These are phyloP conservation scores for Cubamyces sp. DNA, from an alignment of 768 basidiomycete genomes.

Conservation along the genomic window DNA sequence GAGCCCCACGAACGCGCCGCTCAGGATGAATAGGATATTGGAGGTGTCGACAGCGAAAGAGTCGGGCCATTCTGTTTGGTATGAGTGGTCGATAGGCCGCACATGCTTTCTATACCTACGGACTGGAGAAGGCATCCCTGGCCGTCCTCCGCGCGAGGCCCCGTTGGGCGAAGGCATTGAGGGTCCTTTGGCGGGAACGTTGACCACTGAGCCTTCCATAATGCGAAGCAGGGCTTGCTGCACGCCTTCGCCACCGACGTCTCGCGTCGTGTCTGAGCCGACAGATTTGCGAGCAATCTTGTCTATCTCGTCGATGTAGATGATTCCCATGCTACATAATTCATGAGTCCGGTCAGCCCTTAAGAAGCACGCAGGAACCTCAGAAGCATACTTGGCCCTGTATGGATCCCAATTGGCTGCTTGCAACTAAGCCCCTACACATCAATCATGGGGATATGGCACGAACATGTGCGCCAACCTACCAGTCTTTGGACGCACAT, in stretches of 20 bases:
- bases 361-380: constrained; percentile 11
- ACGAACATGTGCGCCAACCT: constrained; percentile 27
- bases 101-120: constrained; percentile 20
- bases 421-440: constrained; percentile 60
- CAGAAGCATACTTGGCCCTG: constrained; percentile 67
- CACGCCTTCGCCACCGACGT: constrained; percentile 95
- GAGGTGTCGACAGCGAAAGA: constrained; percentile 81
- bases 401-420: constrained; percentile 88
- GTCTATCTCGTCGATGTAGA: constrained; percentile 96
- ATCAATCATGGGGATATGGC: background rate
- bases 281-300: constrained; percentile 76
- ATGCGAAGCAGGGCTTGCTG: constrained; percentile 91
- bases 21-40: constrained; percentile 92
- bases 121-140: constrained; percentile 31
- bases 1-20: constrained; percentile 93
- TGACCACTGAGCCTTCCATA: constrained; percentile 90
- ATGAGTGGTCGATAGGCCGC: background rate
- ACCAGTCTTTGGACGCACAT: constrained; percentile 86
- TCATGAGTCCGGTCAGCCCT: background rate
- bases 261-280: constrained; percentile 73
- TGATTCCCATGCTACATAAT: constrained; percentile 76
- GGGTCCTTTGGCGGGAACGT: constrained; percentile 75
- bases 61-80: constrained; percentile 59
- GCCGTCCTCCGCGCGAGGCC: constrained; percentile 51
- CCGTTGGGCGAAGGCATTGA: constrained; percentile 50